Evolutionary conservation across 1,139 yeast species (phyloP), one percentile per base, ranked within the genome.

Genomic region (Yamadazyma kanchanaburiensis): DNA sequence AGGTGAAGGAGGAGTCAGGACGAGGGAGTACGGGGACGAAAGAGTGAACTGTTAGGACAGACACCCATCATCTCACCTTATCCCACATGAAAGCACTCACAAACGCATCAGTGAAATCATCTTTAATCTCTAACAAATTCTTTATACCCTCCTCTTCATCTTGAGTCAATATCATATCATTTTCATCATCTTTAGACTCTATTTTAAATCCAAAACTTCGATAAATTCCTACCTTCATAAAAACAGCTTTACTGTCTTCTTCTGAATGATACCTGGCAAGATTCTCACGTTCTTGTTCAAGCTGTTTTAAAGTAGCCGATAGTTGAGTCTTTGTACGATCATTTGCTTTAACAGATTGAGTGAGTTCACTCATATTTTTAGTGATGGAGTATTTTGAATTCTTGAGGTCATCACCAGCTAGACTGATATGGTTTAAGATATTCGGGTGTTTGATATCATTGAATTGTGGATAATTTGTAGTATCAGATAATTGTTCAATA

Each of bases 51-150:
- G 20, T 21, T 23, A 12, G 18, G 22, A 13, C n/a, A n/a, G n/a
- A n/a, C n/a, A n/a, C n/a, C n/a, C n/a, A n/a, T n/a, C 11, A 12
- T 26, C 15, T 36, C 13, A 75, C 48, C 40, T 73, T 65, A 37
- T 82, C 89, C 94, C 94, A 83, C 14, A 83, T 69, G 48, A 72
- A 78, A 45, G 81, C 80, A 7, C 86, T 70, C 18, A 80, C 68
- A 49, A 80, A 80, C 45, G 69, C 78, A 38, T 75, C 77, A 40
- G 80, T 72, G 45, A 77, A 78, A 41, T 74, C 70, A 17, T 73
- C 71, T 40, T 77, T 83, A 9, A 78, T 68, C 43, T 71, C 65
- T 30, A 83, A 55, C 5, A 74, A 65, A 42, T 72, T 74, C 3
- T 78, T 61, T 12, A 64, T 55, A 37, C 72, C 75, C 21, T 60